Conservation (phyloP, 2,329 filamentous ascomycete genomes). For the Aspergillus fumigatiaffinis region DNA sequence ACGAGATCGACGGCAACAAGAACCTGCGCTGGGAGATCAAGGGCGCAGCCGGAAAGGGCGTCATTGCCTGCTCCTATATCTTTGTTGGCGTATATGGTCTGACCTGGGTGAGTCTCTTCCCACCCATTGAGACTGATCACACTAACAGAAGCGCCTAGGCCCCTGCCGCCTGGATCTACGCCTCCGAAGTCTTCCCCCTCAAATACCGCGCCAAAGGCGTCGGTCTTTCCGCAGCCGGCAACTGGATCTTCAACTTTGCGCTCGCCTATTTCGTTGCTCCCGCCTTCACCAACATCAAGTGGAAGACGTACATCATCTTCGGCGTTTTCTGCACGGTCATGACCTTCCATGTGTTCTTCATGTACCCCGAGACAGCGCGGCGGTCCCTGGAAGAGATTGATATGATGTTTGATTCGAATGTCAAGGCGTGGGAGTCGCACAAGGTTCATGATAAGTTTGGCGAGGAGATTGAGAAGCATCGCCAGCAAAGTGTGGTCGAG, state of each 20-base stretch:
- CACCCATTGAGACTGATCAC: too few species aligned
- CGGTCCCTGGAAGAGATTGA: constrained; percentile 74
- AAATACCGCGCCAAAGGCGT: constrained; percentile 64
- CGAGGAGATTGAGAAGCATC: constrained; percentile 22
- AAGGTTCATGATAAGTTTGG: constrained; percentile 21
- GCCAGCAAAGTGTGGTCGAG: constrained; percentile 12
- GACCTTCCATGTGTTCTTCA: constrained; percentile 64
- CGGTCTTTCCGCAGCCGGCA: constrained; percentile 56
- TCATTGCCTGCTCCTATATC: constrained; percentile 63
- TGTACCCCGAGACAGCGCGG: constrained; percentile 65
- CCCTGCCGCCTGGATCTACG: constrained; percentile 56
- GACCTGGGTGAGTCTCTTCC: constrained; percentile 40
- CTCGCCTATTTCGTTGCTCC: constrained; percentile 55
- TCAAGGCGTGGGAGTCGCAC: constrained; percentile 30
- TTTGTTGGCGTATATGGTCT: constrained; percentile 35
- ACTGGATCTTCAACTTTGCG: constrained; percentile 61
- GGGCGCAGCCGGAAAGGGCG: constrained; percentile 51
- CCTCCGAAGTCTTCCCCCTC: constrained; percentile 61
- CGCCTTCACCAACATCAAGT: constrained; percentile 56
- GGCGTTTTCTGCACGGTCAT: constrained; percentile 67
- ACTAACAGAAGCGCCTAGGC: constrained; percentile 34
- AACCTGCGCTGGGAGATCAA: constrained; percentile 46
- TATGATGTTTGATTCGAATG: constrained; percentile 55
- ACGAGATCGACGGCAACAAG: constrained; percentile 45
- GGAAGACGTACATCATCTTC: constrained; percentile 71